These are phyloP conservation scores for Arthrinium puccinioides DNA, from an alignment of 2,329 filamentous ascomycete species.

Conservation along the genomic window DNA sequence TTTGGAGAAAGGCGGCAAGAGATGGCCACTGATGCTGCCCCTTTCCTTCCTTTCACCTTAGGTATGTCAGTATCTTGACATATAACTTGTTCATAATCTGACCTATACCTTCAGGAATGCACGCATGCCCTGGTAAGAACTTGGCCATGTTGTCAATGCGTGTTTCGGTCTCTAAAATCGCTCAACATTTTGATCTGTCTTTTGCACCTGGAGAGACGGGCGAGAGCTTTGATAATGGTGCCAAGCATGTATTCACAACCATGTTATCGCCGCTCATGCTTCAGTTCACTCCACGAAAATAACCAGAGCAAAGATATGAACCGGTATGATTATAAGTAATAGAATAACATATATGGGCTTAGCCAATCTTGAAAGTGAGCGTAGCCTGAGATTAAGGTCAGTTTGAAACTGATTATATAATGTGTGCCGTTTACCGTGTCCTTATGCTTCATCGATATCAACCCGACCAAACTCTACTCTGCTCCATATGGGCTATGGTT, in stretches of 20 bases:
- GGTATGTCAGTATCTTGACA: slow-evolving; percentile 6
- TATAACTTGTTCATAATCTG: background rate
- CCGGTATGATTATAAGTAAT: too few relatives aligned
- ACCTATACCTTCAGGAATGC: background rate
- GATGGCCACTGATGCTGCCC: slow-evolving; percentile 12
- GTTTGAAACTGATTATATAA: background rate
- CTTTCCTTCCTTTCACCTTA: slow-evolving; percentile 14
- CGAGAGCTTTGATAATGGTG: slow-evolving; percentile 12
- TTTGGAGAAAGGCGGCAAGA: slow-evolving; percentile 12
- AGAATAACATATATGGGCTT: too few relatives aligned
- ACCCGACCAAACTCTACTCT: too few relatives aligned
- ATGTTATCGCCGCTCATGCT: slow-evolving; percentile 8
- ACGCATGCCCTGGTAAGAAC: slow-evolving; percentile 14
- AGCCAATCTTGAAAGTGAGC: too few relatives aligned
- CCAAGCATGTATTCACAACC: slow-evolving; percentile 12
- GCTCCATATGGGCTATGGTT: too few relatives aligned
- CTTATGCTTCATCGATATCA: too few relatives aligned
- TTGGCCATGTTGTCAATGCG: slow-evolving; percentile 13
- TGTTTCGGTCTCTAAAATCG: slow-evolving; percentile 9
- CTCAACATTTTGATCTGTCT: slow-evolving; percentile 11
- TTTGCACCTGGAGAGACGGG: slow-evolving; percentile 15
- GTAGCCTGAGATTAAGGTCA: too few relatives aligned
- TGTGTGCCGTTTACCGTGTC: too few relatives aligned
- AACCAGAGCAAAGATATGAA: too few relatives aligned
- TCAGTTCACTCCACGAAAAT: slow-evolving; percentile 5